phyloP scores from a whole-genome alignment of 2,329 filamentous ascomycete genomes.

The Aspergillus chevalieri region DNA sequence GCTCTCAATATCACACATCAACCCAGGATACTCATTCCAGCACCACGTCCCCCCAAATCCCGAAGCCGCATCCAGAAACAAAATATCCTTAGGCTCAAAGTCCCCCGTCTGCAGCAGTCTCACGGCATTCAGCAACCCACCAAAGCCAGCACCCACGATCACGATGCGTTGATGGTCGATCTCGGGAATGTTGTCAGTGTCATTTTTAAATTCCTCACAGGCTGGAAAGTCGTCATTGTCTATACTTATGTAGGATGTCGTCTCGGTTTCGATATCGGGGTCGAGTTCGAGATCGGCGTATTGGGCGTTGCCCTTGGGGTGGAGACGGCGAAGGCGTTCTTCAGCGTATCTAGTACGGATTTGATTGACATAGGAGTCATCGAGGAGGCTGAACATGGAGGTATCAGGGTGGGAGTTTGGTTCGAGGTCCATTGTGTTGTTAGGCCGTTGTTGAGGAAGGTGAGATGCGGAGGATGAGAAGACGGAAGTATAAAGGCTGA shows the following conservation, averaged over 20 bases:
- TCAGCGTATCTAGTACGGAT: neutral
- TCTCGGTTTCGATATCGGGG: neutral
- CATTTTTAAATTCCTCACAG: neutral
- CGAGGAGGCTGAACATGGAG: neutral
- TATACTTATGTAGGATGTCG: neutral
- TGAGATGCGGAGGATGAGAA: no score
- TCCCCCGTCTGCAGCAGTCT: conserved; percentile 35
- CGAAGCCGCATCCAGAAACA: conserved; percentile 8
- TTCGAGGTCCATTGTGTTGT: neutral
- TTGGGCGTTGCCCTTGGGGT: neutral
- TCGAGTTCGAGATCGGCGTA: neutral
- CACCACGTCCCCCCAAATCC: conserved; percentile 33
- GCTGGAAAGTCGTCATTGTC: neutral
- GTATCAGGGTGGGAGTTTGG: neutral
- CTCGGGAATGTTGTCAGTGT: neutral
- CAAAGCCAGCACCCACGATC: conserved; percentile 42
- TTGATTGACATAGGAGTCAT: neutral
- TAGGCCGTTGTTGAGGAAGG: no score
- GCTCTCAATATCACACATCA: conserved; percentile 53
- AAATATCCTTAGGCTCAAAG: conserved; percentile 4
- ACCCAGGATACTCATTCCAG: conserved; percentile 46
- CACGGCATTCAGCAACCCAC: conserved; percentile 39
- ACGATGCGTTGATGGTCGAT: conserved; percentile 10
- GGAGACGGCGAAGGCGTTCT: neutral
- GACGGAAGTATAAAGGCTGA: no score